Evolutionary conservation across 257 asterid species (phyloP).

Genomic region (Coffea canephora): DNA sequence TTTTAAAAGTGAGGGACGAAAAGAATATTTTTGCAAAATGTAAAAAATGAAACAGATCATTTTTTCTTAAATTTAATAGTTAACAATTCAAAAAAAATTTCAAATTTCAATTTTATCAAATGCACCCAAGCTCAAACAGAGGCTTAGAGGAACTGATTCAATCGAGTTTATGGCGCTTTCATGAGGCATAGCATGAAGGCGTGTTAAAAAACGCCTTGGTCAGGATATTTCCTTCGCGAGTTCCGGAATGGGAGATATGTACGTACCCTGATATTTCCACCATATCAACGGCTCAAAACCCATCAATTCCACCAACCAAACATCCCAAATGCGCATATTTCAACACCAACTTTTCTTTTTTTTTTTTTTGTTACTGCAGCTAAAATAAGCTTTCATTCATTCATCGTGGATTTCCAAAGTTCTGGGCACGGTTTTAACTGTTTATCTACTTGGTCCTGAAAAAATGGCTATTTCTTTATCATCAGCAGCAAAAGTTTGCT

Average conservation of each 20-base stretch:
- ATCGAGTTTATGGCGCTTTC: too few species aligned
- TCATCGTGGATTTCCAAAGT: constrained; percentile 4
- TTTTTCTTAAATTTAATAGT: too few species aligned
- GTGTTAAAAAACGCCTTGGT: too few species aligned
- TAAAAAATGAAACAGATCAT: too few species aligned
- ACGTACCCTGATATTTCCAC: not conserved
- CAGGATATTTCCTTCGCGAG: too few species aligned
- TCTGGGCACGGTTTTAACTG: not conserved
- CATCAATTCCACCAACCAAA: not conserved
- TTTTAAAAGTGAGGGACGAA: too few species aligned
- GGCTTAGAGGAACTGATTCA: too few species aligned
- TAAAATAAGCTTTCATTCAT: not conserved
- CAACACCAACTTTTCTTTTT: not conserved
- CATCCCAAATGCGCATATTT: not conserved
- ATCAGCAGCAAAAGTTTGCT: constrained; percentile 33
- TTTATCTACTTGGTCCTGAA: not conserved
- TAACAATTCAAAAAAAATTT: too few species aligned
- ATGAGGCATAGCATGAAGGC: too few species aligned
- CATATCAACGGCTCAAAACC: constrained; percentile 4
- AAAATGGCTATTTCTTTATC: constrained; percentile 68
- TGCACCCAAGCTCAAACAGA: too few species aligned
- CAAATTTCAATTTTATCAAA: too few species aligned
- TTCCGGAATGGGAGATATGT: not conserved
- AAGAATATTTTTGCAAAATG: too few species aligned
- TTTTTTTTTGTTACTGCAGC: not conserved